Evolutionary conservation across 2,329 filamentous ascomycete genomes (phyloP), one percentile per base, ranked within the genome.

Genomic region (Alternaria sp.): DNA sequence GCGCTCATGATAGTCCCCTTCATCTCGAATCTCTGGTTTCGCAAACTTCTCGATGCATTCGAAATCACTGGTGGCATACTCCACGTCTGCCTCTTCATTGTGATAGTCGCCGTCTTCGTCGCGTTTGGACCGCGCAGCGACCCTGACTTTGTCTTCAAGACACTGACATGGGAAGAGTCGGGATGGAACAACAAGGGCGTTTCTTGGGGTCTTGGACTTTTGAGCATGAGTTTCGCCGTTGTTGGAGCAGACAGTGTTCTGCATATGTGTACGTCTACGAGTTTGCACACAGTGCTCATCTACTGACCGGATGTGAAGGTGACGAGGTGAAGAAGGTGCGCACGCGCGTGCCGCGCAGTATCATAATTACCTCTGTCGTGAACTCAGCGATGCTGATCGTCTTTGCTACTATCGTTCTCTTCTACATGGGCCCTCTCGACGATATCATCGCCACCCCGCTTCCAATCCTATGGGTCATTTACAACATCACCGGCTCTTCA

Each of bases 81-180:
- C 6, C 85, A 86, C 61, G 73, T 85, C 23, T 68, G 81, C 17
- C 83, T 84, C 6, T 83, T 86, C 65, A 81, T 86, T 59, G 83
- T 80, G 5, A 80, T 85, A 56, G 73, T 86, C 17, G 80, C 84
- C 11, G 76, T 82, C 3, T 73, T 86, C 4, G 79, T 79, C 64
- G 79, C 81, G 2, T 75, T 82, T 67, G 80, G 81, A 3, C 78
- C 81, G 1, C 77, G 78, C 23, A 78, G 75, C 26, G 72, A 73
- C 8, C 71, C 81, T 0, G 62, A 77, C 15, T 80, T 80, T 6
- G 84, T 85, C 0, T 85, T 86, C 65, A 79, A 81, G 11, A 70
- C 79, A 0, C 83, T 86, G 61, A 74, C 73, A 11, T 83, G 83
- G 58, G 66, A 75, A 21, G 81, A 64, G 8, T 69, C 81, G 3